phyloP scores from a whole-genome alignment of 2,329 filamentous ascomycete genomes.

The Fusarium nodosum region DNA sequence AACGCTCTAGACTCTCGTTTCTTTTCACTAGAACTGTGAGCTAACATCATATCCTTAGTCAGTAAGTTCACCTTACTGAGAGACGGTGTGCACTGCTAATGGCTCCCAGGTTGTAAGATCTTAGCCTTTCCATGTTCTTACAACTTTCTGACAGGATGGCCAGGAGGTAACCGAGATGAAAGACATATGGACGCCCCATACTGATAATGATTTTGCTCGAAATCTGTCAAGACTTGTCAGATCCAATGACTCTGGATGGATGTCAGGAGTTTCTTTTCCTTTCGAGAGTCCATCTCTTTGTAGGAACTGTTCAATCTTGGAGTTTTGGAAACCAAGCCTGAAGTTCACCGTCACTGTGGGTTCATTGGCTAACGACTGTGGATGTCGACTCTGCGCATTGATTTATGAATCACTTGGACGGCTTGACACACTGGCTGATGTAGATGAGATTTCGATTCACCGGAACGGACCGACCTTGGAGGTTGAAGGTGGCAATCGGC shows the following conservation, averaged over 20 bases:
- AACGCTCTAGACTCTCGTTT: background rate
- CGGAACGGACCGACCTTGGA: background rate
- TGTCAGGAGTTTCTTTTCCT: background rate
- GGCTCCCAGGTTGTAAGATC: background rate
- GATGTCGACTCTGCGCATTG: background rate
- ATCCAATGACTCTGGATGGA: background rate
- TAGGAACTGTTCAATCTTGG: background rate
- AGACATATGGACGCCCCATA: background rate
- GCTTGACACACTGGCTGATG: rapidly evolving
- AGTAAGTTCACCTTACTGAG: background rate
- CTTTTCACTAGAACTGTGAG: rapidly evolving
- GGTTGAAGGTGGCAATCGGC: background rate
- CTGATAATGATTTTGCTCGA: background rate
- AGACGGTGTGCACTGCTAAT: background rate
- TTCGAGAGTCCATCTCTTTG: background rate
- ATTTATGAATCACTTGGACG: background rate
- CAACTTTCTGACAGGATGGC: background rate
- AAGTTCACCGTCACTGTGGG: background rate
- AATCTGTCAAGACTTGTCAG: background rate
- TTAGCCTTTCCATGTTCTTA: too few relatives aligned
- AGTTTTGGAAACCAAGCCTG: background rate
- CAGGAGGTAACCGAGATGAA: background rate
- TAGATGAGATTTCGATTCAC: background rate
- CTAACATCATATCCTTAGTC: background rate
- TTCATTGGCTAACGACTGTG: background rate